Percentiles rank a stretch among this genome's conserved stretches.
phyloP scores from a whole-genome alignment of 1,284 basidiomycete genomes.

The Neotropicomus parvogracilis region DNA sequence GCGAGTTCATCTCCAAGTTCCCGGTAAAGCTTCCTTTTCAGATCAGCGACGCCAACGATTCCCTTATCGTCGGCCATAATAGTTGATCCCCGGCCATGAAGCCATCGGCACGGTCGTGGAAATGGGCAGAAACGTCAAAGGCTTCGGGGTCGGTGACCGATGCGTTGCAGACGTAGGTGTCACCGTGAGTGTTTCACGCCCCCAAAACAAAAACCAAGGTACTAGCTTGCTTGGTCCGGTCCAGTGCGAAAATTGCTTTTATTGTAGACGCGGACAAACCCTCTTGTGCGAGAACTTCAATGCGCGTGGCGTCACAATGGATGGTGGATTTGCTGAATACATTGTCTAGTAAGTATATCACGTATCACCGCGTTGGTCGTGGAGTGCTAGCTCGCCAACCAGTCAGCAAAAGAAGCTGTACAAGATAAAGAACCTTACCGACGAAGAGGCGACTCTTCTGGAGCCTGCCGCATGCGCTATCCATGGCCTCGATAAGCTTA shows the following conservation, averaged over 20 bases:
- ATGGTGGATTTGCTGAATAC: slow-evolving; percentile 88
- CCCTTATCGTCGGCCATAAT: slow-evolving; percentile 11
- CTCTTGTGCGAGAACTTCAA: slow-evolving; percentile 78
- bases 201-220: neutral
- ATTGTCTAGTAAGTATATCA: slow-evolving; percentile 60
- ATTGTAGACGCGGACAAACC: slow-evolving; percentile 72
- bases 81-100: slow-evolving; percentile 83
- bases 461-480: slow-evolving; percentile 87
- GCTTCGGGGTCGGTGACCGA: slow-evolving; percentile 70
- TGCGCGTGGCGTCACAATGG: slow-evolving; percentile 68
- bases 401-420: slow-evolving; percentile 71
- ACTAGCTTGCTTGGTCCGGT: slow-evolving; percentile 3
- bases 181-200: slow-evolving; percentile 39
- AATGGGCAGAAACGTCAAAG: slow-evolving; percentile 68
- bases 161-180: slow-evolving; percentile 73
- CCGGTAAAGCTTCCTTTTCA: slow-evolving; percentile 43
- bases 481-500: slow-evolving; percentile 83
- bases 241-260: slow-evolving; percentile 79
- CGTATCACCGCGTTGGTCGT: neutral
- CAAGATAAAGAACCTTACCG: slow-evolving; percentile 81
- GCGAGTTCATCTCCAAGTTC: slow-evolving; percentile 76
- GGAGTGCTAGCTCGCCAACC: neutral
- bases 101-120: slow-evolving; percentile 67
- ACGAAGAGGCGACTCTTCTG: slow-evolving; percentile 84
- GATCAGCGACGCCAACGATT: slow-evolving; percentile 9